These are phyloP conservation scores for Cotoneaster glaucophyllus DNA, from an alignment of 306 rosid genomes.

Conservation along the genomic window DNA sequence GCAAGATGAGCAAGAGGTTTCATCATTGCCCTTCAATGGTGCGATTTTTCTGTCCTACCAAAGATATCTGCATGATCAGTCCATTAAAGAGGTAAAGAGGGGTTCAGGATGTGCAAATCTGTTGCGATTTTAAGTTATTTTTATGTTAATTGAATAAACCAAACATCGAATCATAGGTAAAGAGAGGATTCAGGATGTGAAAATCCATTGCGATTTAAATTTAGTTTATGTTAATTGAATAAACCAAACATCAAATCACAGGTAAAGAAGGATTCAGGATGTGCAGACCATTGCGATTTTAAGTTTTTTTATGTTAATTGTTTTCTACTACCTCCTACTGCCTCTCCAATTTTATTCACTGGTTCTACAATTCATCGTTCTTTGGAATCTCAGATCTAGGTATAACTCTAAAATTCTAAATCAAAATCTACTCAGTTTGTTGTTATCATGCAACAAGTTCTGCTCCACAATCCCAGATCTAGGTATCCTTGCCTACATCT, in stretches of 20 bases:
- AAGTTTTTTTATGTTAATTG: background rate
- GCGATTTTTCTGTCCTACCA: background rate
- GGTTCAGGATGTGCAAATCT: background rate
- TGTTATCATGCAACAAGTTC: background rate
- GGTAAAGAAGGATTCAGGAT: background rate
- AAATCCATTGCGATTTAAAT: background rate
- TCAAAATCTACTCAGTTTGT: background rate
- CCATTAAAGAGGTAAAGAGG: background rate
- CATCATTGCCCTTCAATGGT: background rate
- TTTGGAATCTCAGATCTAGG: background rate
- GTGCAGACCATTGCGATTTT: background rate
- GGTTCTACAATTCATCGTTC: background rate
- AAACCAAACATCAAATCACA: background rate
- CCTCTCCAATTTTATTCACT: no score
- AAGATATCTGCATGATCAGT: background rate
- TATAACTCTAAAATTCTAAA: background rate
- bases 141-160: background rate
- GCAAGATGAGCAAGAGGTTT: conserved; percentile 13
- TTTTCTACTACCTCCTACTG: no score
- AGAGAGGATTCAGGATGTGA: background rate
- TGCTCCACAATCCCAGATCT: background rate
- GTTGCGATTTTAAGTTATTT: background rate
- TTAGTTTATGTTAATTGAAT: background rate
- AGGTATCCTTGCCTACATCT: background rate
- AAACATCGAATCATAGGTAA: background rate